Percentiles rank a stretch among this genome's conserved stretches.
Conservation (phyloP, 768 basidiomycete genomes). For the Xerocomellus dryophilus region DNA sequence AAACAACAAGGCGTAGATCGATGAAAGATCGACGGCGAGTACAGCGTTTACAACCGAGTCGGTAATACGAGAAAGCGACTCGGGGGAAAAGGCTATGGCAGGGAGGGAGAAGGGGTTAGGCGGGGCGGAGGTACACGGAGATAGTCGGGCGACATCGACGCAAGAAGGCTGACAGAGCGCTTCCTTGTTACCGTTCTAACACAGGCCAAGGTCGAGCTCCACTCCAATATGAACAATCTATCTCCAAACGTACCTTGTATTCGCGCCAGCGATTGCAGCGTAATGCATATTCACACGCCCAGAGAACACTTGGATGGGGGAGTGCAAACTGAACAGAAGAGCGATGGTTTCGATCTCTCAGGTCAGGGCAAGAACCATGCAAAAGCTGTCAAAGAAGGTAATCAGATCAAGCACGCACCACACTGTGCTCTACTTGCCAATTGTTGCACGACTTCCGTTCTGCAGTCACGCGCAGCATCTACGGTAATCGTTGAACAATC, state of each 20-base stretch:
- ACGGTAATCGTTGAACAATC: slow-evolving; percentile 2
- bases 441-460: slow-evolving; percentile 59
- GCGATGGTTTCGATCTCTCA: slow-evolving; percentile 67
- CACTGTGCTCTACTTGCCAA: slow-evolving; percentile 45
- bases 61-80: slow-evolving; percentile 43
- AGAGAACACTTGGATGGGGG: slow-evolving; percentile 58
- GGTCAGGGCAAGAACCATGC: slow-evolving; percentile 70
- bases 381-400: slow-evolving; percentile 36
- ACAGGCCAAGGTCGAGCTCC: background rate
- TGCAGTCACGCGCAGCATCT: slow-evolving; percentile 79
- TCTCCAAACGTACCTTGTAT: slow-evolving; percentile 43
- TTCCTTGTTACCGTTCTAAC: slow-evolving; percentile 33
- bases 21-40: slow-evolving; percentile 45
- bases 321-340: slow-evolving; percentile 70
- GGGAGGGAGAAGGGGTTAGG: slow-evolving; percentile 30
- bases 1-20: slow-evolving; percentile 56
- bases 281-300: slow-evolving; percentile 66
- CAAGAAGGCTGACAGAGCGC: slow-evolving; percentile 24
- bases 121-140: slow-evolving; percentile 22
- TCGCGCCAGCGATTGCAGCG: slow-evolving; percentile 61
- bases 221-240: background rate
- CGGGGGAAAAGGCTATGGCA: slow-evolving; percentile 34
- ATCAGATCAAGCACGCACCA: slow-evolving; percentile 11
- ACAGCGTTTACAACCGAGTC: slow-evolving; percentile 56
- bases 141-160: slow-evolving; percentile 24